phyloP scores from a whole-genome alignment of 768 basidiomycete species.

The Astraeus odoratus region DNA sequence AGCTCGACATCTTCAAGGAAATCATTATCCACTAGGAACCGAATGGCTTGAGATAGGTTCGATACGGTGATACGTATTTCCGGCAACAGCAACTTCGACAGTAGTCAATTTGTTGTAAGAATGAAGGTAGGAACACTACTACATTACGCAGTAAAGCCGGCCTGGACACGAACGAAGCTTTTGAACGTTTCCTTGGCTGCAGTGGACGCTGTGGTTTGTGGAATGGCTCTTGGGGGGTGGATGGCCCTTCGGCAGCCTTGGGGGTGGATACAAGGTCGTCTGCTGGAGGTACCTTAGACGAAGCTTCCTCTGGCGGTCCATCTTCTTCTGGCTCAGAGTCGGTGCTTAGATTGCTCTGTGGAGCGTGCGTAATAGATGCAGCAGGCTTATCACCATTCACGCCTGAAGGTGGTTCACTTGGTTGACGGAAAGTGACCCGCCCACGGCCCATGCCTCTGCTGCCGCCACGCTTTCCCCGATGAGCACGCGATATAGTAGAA shows the following conservation, averaged over 20 bases:
- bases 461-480: conserved; percentile 14
- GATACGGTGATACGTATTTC: conserved; percentile 87
- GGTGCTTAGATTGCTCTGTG: conserved; percentile 11
- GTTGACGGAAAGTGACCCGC: conserved; percentile 4
- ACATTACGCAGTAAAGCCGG: conserved; percentile 78
- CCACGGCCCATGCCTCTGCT: conserved; percentile 28
- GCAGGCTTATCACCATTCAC: not conserved
- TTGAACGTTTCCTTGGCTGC: conserved; percentile 45
- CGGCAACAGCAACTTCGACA: conserved; percentile 61
- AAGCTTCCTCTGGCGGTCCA: conserved; percentile 48
- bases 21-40: conserved; percentile 85
- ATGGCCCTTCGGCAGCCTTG: conserved; percentile 2
- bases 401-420: not conserved
- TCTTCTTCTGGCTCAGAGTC: conserved; percentile 32
- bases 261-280: conserved; percentile 4
- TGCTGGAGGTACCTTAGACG: conserved; percentile 39
- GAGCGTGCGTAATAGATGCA: not conserved
- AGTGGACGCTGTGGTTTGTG: conserved; percentile 17
- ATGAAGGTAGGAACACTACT: conserved; percentile 16
- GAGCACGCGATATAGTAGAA: conserved; percentile 1
- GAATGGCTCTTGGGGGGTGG: conserved; percentile 3
- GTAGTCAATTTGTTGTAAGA: not conserved
- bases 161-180: conserved; percentile 61
- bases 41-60: conserved; percentile 88
- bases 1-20: conserved; percentile 78